Evolutionary conservation across 257 asterid species (phyloP), one percentile per base, ranked within the genome.

Genomic region (Galeopsis tetrahit): DNA sequence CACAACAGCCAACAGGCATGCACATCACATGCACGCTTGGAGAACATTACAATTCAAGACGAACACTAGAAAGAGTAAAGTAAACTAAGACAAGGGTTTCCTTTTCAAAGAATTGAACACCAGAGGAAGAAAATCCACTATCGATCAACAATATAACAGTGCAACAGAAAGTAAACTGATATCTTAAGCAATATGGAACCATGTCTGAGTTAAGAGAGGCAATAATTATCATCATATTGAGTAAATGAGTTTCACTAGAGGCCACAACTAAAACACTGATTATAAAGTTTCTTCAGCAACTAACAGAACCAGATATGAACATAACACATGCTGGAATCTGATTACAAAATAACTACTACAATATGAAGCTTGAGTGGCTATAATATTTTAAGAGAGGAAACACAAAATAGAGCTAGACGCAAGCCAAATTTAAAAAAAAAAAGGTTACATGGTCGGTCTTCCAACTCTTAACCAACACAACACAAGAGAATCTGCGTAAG

Each of bases 241-340:
- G 40, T 4, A 48, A 5, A 48, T 48, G 38, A 71, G 7, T 49
- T 31, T 11, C 10, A 43, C 57, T 21, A 28, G 38, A 51, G 40
- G 7, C 72, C 34, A 43, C 49, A 76, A 10, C 67, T 17, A 59
- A 76, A 36, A 31, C 35, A 62, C 53, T 13, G 17, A 53, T 49
- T 4, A 14, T 56, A 53, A 46, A 2, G 28, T 70, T 40, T 31
- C 46, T 10, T 15, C 62, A 60, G 34, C 40, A 49, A 51, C 46
- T 40, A 60, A 61, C 21, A 62, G 5, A 58, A 42, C 57, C 67
- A 33, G n/a, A 69, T 34, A 44, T 69, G 42, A 69, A 13, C 35
- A 11, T 28, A 28, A 55, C 1, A 42, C 52, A 59, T 10, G 58
- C 38, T 34, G 43, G 49, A 48, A 13, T 49, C 33, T 49, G 10